Percentiles rank a stretch among this genome's conserved stretches.
Evolutionary conservation across 371 early-diverging fungal genomes (phyloP).

Genomic region (Circinella minor): DNA sequence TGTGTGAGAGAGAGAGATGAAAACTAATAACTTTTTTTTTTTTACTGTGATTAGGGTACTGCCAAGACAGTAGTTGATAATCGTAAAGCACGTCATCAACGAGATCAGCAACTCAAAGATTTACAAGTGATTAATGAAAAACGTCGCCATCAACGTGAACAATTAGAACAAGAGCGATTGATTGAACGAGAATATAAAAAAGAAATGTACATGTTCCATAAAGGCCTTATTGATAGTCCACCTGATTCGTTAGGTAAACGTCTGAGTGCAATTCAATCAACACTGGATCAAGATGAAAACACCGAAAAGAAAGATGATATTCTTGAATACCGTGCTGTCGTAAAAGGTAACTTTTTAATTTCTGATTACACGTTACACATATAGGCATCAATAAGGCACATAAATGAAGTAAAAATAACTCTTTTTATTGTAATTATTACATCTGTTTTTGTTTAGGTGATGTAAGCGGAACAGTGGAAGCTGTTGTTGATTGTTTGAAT

Average conservation of each 20-base stretch:
- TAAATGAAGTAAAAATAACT: background rate
- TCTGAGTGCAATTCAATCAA: conserved; percentile 38
- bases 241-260: conserved; percentile 59
- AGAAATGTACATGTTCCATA: conserved; percentile 73
- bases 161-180: conserved; percentile 65
- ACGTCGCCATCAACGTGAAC: conserved; percentile 62
- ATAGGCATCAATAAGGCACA: background rate
- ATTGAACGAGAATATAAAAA: conserved; percentile 62
- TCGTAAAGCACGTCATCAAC: conserved; percentile 64
- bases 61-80: conserved; percentile 82
- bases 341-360: conserved; percentile 52
- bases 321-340: conserved; percentile 55
- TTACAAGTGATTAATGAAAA: conserved; percentile 82
- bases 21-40: background rate
- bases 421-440: conserved; percentile 11
- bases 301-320: conserved; percentile 42
- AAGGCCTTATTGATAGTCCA: conserved; percentile 60
- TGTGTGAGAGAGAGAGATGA: no score
- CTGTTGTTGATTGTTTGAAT: conserved; percentile 78
- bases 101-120: conserved; percentile 65
- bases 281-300: conserved; percentile 22
- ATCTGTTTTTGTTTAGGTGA: conserved; percentile 66
- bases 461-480: conserved; percentile 95
- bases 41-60: conserved; percentile 53
- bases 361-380: background rate